Evolutionary conservation across 2,329 filamentous ascomycete genomes (phyloP).

Genomic region (Truncatella angustata): DNA sequence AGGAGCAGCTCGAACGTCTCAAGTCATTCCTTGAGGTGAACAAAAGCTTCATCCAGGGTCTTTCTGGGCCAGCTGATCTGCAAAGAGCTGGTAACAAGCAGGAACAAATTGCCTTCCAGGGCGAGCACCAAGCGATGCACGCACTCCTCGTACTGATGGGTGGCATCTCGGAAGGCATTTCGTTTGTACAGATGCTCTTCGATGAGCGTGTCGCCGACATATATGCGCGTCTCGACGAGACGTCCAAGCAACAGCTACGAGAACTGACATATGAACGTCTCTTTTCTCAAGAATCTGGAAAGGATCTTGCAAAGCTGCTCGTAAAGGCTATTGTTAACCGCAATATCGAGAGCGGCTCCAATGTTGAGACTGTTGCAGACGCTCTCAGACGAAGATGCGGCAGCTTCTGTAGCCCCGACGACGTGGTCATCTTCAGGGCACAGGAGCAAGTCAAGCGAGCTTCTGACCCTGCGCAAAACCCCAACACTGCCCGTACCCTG

Average conservation of each 20-base stretch:
- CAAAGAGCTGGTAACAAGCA: constrained; percentile 75
- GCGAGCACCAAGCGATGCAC: constrained; percentile 89
- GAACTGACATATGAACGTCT: constrained; percentile 84
- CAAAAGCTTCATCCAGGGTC: constrained; percentile 84
- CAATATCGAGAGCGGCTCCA: constrained; percentile 94
- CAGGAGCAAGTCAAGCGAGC: constrained; percentile 92
- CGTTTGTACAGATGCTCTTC: constrained; percentile 91
- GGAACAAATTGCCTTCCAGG: constrained; percentile 88
- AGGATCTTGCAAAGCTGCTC: constrained; percentile 86
- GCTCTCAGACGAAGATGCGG: constrained; percentile 89
- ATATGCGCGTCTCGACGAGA: constrained; percentile 69
- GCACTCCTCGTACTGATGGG: constrained; percentile 82
- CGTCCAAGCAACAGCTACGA: constrained; percentile 65
- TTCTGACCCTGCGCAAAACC: constrained; percentile 72
- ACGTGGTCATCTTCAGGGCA: constrained; percentile 97
- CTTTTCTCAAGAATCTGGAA: constrained; percentile 76
- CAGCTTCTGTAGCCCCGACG: constrained; percentile 95
- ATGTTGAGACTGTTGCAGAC: constrained; percentile 95
- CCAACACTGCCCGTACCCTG: constrained; percentile 72
- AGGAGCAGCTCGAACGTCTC: constrained; percentile 76
- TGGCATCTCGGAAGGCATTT: constrained; percentile 93
- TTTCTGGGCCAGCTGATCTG: constrained; percentile 88
- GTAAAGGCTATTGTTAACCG: constrained; percentile 98
- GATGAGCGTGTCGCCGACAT: constrained; percentile 93
- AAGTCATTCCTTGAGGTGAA: constrained; percentile 84